Evolutionary conservation across 176 grass and related monocot genomes (phyloP).

Genomic region (Aegilops tauschii): DNA sequence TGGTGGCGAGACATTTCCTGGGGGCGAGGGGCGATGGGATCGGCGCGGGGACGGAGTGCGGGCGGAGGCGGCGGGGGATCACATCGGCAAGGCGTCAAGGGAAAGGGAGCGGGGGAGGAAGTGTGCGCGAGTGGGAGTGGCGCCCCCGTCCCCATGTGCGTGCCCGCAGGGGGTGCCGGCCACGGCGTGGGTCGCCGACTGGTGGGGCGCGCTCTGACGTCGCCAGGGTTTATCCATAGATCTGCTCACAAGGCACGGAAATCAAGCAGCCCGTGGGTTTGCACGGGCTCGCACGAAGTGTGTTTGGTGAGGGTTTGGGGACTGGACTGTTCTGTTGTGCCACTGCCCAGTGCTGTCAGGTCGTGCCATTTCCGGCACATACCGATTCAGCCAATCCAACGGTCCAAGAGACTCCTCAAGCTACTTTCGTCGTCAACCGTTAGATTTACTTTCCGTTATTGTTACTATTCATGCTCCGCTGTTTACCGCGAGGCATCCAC

Average conservation of each 20-base stretch:
- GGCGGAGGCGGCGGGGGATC: constrained; percentile 3
- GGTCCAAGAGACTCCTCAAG: too few relatives aligned
- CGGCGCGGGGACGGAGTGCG: not conserved
- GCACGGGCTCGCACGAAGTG: not conserved
- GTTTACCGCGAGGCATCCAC: too few relatives aligned
- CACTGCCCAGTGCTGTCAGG: too few relatives aligned
- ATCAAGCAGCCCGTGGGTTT: not conserved
- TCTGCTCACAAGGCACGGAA: not conserved
- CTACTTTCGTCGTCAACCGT: too few relatives aligned
- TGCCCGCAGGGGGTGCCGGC: not conserved
- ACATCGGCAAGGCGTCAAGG: not conserved
- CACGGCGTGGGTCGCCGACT: not conserved
- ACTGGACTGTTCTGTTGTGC: too few relatives aligned
- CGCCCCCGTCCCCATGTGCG: not conserved
- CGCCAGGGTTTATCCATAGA: constrained; percentile 12
- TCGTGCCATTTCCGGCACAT: too few relatives aligned
- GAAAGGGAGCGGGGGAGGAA: constrained; percentile 20
- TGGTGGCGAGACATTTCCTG: constrained; percentile 27
- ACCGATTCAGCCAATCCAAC: too few relatives aligned
- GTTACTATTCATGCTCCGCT: too few relatives aligned
- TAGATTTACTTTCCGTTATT: too few relatives aligned
- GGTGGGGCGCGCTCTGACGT: not conserved
- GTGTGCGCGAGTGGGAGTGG: constrained; percentile 18
- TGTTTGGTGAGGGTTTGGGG: not conserved
- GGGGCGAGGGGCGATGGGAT: not conserved